Base-by-base conservation (phyloP, 176 grass and related monocot species). In the Neostapfia colusana region DNA sequence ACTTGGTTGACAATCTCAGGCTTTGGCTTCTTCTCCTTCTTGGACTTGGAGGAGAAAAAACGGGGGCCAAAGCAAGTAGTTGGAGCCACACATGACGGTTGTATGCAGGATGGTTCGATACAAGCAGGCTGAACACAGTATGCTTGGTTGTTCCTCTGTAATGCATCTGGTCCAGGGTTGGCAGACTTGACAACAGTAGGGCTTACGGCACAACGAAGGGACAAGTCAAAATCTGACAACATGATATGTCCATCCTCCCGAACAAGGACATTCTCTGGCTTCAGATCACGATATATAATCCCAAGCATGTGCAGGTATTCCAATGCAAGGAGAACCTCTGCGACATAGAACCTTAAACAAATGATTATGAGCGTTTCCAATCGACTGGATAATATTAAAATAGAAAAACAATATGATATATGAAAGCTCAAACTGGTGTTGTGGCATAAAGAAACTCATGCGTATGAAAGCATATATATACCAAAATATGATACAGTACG, bases 271-370 rank as follows among this genome's bases (percentile, higher is more conserved):
- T 93, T 93, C 77, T 93, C 90, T 17, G 90, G 90, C 63, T 90
- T 90, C 23, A 93, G 79, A 76, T 93, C 90, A 66, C 90, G 90
- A 77, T 93, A 93, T 89, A 93, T 93, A 65, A 93, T 93, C 44
- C 90, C 90, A 69, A 93, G 84, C 90, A 93, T 93, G 76, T 93
- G 90, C 61, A 93, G 87, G 73, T 93, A 93, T 58, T 93, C 90
- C 63, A 93, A 74, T 66, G 90, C 44, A 15, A 93, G 87, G 21
- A 93, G 84, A 5, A 93, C 87, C 41, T 93, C 90, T 4, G 90
- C 90, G 31, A 90, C 81, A 71, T 93, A 93, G 75, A 93, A 93
- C 71, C 90, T 93, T 51, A 27, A 74, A 70, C 12, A 70, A 71
- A 82, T 26, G 35, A 82, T 28, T 73, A 82, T 70, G 21, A 76